These are phyloP conservation scores for Anethum foeniculum DNA, from an alignment of 140 eudicot species.

Conservation along the genomic window DNA sequence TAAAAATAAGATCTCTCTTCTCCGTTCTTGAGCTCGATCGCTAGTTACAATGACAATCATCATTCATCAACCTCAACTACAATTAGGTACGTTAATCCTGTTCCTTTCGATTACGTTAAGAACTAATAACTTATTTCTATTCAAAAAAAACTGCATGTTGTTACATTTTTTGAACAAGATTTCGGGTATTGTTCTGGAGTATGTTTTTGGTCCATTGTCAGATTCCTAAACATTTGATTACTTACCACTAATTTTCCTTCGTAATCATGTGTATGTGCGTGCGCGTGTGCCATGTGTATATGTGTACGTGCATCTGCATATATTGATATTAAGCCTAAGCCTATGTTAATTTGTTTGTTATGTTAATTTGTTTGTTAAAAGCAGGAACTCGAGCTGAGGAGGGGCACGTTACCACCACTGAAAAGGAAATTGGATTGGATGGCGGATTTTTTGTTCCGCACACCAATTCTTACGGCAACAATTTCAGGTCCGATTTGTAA, in stretches of 20 bases:
- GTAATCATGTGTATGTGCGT: not conserved
- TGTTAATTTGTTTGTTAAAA: not conserved
- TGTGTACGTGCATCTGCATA: not conserved
- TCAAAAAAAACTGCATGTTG: not conserved
- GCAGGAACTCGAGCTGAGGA: constrained; percentile 40
- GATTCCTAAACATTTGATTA: not conserved
- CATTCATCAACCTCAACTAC: not conserved
- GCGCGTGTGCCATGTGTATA: too few species aligned
- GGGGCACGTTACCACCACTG: constrained; percentile 22
- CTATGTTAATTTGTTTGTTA: not conserved
- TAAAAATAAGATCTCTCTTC: not conserved
- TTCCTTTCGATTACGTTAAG: not conserved
- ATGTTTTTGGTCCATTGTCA: not conserved
- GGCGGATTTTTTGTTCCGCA: constrained; percentile 30
- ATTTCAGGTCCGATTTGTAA: constrained; percentile 11
- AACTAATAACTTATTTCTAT: not conserved
- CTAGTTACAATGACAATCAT: not conserved
- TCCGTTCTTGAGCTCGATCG: not conserved
- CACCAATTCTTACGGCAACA: constrained; percentile 33
- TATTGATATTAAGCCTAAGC: not conserved
- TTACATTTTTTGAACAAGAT: not conserved
- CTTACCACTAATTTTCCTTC: not conserved
- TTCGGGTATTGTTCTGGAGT: not conserved
- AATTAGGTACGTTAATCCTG: not conserved
- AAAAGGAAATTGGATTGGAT: constrained; percentile 11